Base-by-base conservation (phyloP, 176 grass and related monocot species). In the Echinochloa phyllopogon region DNA sequence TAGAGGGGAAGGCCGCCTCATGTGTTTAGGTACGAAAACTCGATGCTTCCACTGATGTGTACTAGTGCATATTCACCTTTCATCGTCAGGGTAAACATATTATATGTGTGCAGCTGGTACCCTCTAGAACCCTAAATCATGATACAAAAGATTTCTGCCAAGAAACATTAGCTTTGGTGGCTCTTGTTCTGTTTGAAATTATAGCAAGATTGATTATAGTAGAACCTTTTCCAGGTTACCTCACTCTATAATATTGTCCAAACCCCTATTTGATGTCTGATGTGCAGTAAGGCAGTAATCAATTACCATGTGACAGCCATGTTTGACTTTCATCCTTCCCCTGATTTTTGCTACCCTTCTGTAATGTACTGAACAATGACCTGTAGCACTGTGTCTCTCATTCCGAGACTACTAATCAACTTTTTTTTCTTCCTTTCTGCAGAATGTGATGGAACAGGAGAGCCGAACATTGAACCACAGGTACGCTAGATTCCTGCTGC, bases 401-500 rank as follows among this genome's bases (percentile, higher is more conserved):
- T 37, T 42, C 39, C 72, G 55, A 23, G 56, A 77, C 3, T 74
- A 29, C 66, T 84, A 20, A 74, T 44, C 21, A 1, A 1, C 29
- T 57, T 27, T 42, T n/a, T 50, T 84, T 50, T 5, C 15, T 20
- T 51, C 25, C 21, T 82, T 73, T 24, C 76, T 88, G 80, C 87
- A 98, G 93, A 98, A 86, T 96, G 96, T 75, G 96, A 98, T 84
- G 93, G 91, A 80, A 71, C 80, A 49, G 96, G 96, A 23, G 93
- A 98, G 78, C 92, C 92, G 2, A 97, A 97, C 82, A 83, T 94
- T 72, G 94, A 97, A 69, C 93, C 93, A 45, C 96, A 98, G 96
- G 96, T 98, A 65, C 10, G 13, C 23, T 67, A 18, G 8, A 43
- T 63, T 70, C 73, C 1, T n/a, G 41, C 72, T 85, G 47, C 68